Base-by-base conservation (phyloP, 495 filamentous ascomycete species). In the Xylaria flabelliformis region DNA sequence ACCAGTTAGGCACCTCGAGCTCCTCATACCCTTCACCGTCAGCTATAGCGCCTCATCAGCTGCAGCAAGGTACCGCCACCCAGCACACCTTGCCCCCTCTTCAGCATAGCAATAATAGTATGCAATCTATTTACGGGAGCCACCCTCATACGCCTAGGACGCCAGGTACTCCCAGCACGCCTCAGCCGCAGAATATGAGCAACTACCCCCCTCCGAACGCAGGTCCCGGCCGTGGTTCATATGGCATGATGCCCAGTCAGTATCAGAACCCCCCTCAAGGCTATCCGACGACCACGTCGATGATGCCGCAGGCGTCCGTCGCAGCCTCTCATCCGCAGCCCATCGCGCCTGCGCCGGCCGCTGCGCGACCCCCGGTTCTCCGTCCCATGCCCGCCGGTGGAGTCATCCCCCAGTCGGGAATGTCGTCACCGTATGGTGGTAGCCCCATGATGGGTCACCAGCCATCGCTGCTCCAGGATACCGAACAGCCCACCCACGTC, bases 401-500 rank as follows among this genome's bases (percentile, higher is more conserved):
- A 24, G 83, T 85, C 44, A 83, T 89, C 76, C 80, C 81, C 66
- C 84, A 84, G 78, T 76, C 80, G 17, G 85, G 82, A n/a, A 81
- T 87, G 75, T 79, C 78, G 26, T 85, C 86, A 12, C 83, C 82
- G 26, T 87, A 88, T 75, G 81, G 80, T n/a, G 83, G 85, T 71
- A 82, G 82, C 59, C 81, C 81, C 9, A 77, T 84, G 74, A 85
- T 85, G 79, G 77, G 74, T 67, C 77, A 79, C 34, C 74, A 77
- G 64, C 82, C 82, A 21, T 76, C 75, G 21, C 76, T 85, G 64
- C 74, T 86, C 21, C 80, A 81, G 26, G 83, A 88, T 36, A 75
- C 80, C 34, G 87, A 89, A 13, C 89, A 90, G 73, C 93, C 93
- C 3, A 94, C 92, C 4, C 94, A 97, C 81, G 94, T 97, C 41